Base-by-base conservation (phyloP, 805 yeast species). In the Kluyveromyces siamensis region DNA sequence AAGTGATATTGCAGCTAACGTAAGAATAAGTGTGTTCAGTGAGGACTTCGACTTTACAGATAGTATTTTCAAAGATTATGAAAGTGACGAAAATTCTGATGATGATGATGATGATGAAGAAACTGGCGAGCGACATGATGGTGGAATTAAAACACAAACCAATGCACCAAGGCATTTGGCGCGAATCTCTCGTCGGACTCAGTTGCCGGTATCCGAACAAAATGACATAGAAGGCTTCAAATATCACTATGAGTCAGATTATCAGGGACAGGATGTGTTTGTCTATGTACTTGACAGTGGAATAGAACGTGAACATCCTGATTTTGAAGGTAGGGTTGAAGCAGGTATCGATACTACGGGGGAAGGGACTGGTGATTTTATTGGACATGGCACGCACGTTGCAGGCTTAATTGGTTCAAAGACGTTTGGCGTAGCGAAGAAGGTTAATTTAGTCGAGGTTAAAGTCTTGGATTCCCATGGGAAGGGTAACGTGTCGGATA, bases 381-480 rank as follows among this genome's bases (percentile, higher is more conserved):
- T 60, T 48, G 96, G 96, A 0, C 97, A 89, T 63, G 97, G 96
- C 0, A 87, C 96, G 1, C 96, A 89, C 65, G 95, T 90, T 44
- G 96, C 96, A 0, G 96, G 96, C 2, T 70, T 87, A 11, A 76
- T 87, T 48, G 96, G 91, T 0, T 86, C 96, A 1, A 72, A 68
- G 47, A 78, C 81, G 2, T 89, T 72, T 68, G 97, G 97, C 7
- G 93, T 87, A 2, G 87, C 96, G 16, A 89, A 90, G 62, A 66
- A 76, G 39, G 79, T 77, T 14, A 70, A 72, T 9, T 60, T 89
- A 8, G 70, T 85, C 9, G 93, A 84, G 25, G 80, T 91, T 11
- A 90, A 89, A 59, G 89, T 87, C 0, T 70, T 88, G 46, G 81
- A 83, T 53, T 65, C 63, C 6, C 62, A 63, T 38, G 97, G 97